These are phyloP conservation scores for Saturnispora ahearnii DNA, from an alignment of 805 yeast species.

Conservation along the genomic window DNA sequence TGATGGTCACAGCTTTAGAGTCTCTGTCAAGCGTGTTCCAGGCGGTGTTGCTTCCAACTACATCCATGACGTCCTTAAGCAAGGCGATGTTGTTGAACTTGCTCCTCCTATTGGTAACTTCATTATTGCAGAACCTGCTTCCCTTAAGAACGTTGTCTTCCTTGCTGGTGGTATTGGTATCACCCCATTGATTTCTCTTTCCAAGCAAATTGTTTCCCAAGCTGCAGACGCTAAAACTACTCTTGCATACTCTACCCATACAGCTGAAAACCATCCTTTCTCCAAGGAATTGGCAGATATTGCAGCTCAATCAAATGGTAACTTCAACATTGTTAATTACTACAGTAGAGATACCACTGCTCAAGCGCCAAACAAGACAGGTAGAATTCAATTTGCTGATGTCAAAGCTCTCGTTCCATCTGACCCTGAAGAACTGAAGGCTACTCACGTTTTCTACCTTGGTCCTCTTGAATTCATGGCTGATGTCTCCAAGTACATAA, in stretches of 20 bases:
- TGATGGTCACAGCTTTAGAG: constrained; percentile 35
- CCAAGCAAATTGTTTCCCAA: constrained; percentile 28
- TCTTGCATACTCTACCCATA: not conserved
- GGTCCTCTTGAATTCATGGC: not conserved
- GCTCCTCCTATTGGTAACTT: constrained; percentile 52
- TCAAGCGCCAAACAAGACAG: not conserved
- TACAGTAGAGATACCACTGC: not conserved
- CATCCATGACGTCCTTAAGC: constrained; percentile 38
- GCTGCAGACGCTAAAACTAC: not conserved
- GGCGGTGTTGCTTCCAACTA: constrained; percentile 44
- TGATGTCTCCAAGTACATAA: not conserved
- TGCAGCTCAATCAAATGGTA: not conserved
- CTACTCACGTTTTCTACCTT: not conserved
- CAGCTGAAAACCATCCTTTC: not conserved
- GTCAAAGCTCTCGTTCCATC: not conserved
- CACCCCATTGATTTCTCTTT: constrained; percentile 52
- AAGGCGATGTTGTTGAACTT: constrained; percentile 40
- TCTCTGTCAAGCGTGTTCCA: constrained; percentile 44
- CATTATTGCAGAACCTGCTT: constrained; percentile 20
- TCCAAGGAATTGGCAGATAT: not conserved
- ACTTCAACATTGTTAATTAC: not conserved
- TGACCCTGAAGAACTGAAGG: not conserved
- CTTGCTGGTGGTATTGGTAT: constrained; percentile 61
- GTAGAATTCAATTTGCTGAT: not conserved
- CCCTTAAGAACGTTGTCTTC: constrained; percentile 29